Percentiles rank a stretch among this genome's conserved stretches.
These are phyloP conservation scores for Lasiodiplodia citricola DNA, from an alignment of 2,329 filamentous ascomycete genomes.

Conservation along the genomic window DNA sequence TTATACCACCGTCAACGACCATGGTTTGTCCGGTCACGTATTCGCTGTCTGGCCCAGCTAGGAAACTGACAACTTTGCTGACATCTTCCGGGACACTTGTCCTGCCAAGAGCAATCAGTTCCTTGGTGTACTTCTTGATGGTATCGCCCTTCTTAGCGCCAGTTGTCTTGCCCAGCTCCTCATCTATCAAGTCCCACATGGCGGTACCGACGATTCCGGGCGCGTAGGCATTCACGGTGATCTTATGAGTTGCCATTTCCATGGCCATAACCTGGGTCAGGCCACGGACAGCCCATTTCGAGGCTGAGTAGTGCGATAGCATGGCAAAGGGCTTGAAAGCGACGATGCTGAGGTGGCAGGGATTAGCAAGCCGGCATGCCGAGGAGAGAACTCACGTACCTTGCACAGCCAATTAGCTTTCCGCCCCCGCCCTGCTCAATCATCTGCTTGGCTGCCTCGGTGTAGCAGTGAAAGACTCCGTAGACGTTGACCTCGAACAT, in stretches of 20 bases:
- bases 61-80: slow-evolving; percentile 65
- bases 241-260: slow-evolving; percentile 67
- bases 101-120: slow-evolving; percentile 63
- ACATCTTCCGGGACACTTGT: slow-evolving; percentile 68
- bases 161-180: slow-evolving; percentile 59
- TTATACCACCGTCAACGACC: slow-evolving; percentile 66
- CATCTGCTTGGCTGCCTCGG: slow-evolving; percentile 67
- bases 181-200: slow-evolving; percentile 74
- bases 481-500: slow-evolving; percentile 71
- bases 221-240: slow-evolving; percentile 71
- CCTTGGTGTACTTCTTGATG: slow-evolving; percentile 59
- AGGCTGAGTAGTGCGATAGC: slow-evolving; percentile 67
- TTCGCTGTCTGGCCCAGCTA: slow-evolving; percentile 64
- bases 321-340: slow-evolving; percentile 65
- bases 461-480: slow-evolving; percentile 70
- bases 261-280: slow-evolving; percentile 70
- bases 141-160: slow-evolving; percentile 59
- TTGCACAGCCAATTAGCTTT: slow-evolving; percentile 61
- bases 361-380: not conserved
- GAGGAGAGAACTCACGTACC: slow-evolving; percentile 30
- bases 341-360: slow-evolving; percentile 51
- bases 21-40: slow-evolving; percentile 71
- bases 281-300: slow-evolving; percentile 71
- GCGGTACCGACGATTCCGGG: slow-evolving; percentile 70
- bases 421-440: slow-evolving; percentile 60